Evolutionary conservation across 139 green algal genomes (phyloP).

Genomic region (Tetraselmis striata): DNA sequence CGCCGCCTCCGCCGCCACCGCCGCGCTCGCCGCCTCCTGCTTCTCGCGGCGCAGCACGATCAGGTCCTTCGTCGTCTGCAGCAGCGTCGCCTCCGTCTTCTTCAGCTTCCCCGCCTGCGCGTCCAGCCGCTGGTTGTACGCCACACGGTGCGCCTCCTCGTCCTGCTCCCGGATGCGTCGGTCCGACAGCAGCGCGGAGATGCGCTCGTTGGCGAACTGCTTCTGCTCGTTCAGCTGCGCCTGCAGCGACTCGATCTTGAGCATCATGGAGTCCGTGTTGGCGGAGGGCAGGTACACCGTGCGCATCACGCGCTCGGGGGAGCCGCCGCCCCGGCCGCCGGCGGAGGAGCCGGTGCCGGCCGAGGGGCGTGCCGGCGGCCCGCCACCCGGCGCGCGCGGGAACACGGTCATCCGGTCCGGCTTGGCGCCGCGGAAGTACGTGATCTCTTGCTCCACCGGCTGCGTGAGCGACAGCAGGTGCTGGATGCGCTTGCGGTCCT

Average conservation of each 20-base stretch:
- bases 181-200: conserved; percentile 70
- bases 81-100: conserved; percentile 60
- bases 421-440: conserved; percentile 25
- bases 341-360: not conserved
- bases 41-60: conserved; percentile 55
- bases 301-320: conserved; percentile 35
- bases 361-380: not conserved
- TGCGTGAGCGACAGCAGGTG: conserved; percentile 57
- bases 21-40: conserved; percentile 46
- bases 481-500: conserved; percentile 69
- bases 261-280: conserved; percentile 58
- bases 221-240: conserved; percentile 79
- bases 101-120: conserved; percentile 40
- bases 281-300: conserved; percentile 58
- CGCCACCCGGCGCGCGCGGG: not conserved
- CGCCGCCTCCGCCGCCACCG: conserved; percentile 28
- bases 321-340: not conserved
- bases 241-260: conserved; percentile 66
- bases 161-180: conserved; percentile 64
- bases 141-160: conserved; percentile 40
- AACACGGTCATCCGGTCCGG: conserved; percentile 19
- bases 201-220: conserved; percentile 63
- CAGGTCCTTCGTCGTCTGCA: conserved; percentile 65
- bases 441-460: conserved; percentile 51
- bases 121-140: conserved; percentile 28